phyloP scores from a whole-genome alignment of 257 asterid species.

The Coffea eugenioides region DNA sequence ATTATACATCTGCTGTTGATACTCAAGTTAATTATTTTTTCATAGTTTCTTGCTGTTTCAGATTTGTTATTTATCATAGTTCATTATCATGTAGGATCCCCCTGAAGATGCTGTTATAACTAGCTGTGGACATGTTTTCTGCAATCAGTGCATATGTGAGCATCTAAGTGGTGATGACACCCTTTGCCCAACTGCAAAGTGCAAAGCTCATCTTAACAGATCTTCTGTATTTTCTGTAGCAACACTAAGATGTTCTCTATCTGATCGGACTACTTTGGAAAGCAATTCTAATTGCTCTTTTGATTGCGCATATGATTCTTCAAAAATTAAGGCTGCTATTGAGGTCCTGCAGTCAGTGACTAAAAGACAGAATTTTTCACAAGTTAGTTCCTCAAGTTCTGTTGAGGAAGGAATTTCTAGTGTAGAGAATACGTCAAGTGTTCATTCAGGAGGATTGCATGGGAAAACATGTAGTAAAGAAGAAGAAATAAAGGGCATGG shows the following conservation, averaged over 20 bases:
- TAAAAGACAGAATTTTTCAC: slow-evolving; percentile 32
- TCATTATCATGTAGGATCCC: slow-evolving; percentile 61
- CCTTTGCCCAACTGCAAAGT: slow-evolving; percentile 73
- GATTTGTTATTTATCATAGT: neutral
- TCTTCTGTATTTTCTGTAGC: slow-evolving; percentile 58
- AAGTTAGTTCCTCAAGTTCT: slow-evolving; percentile 27
- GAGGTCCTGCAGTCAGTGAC: slow-evolving; percentile 61
- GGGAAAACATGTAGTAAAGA: slow-evolving; percentile 10
- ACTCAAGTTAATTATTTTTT: neutral
- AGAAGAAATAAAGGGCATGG: slow-evolving; percentile 21
- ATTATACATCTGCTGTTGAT: neutral
- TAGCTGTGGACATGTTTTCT: slow-evolving; percentile 86
- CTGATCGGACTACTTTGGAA: slow-evolving; percentile 40
- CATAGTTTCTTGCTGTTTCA: neutral
- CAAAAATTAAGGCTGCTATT: slow-evolving; percentile 88
- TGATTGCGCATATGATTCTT: slow-evolving; percentile 56
- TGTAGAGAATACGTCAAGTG: slow-evolving; percentile 29
- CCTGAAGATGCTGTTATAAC: slow-evolving; percentile 97
- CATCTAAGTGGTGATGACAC: slow-evolving; percentile 77
- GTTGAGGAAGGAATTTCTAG: slow-evolving; percentile 22
- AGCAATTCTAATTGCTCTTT: slow-evolving; percentile 31
- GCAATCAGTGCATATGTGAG: slow-evolving; percentile 93
- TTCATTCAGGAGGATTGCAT: slow-evolving; percentile 21
- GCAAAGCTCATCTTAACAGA: slow-evolving; percentile 60
- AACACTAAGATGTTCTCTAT: slow-evolving; percentile 53